Evolutionary conservation across 1,284 basidiomycete genomes (phyloP).

Genomic region (Trametes hirsuta): DNA sequence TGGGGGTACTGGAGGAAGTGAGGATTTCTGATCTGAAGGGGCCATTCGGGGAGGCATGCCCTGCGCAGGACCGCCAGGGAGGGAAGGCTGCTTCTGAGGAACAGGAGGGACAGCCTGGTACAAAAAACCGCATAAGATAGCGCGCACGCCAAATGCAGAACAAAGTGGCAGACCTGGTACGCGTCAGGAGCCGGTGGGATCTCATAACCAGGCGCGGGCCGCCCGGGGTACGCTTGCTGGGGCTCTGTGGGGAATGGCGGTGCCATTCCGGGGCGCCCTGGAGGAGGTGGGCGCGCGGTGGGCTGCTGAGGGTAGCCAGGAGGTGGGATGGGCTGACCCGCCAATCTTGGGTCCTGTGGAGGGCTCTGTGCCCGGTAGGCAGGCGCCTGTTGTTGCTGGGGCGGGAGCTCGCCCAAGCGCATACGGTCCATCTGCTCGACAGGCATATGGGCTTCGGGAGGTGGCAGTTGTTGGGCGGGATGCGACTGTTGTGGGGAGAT

Average conservation of each 20-base stretch:
- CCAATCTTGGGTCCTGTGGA: constrained; percentile 19
- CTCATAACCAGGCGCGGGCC: constrained; percentile 28
- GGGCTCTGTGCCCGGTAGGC: constrained; percentile 29
- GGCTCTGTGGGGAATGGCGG: constrained; percentile 36
- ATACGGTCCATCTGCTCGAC: constrained; percentile 52
- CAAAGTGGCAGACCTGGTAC: constrained; percentile 30
- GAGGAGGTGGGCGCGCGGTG: constrained; percentile 20
- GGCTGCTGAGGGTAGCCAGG: constrained; percentile 28
- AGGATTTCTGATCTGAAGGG: constrained; percentile 31
- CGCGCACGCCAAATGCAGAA: not conserved
- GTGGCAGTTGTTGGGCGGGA: constrained; percentile 23
- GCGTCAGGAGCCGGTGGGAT: constrained; percentile 26
- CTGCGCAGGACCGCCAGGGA: constrained; percentile 20
- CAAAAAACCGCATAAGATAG: not conserved
- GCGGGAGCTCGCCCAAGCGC: constrained; percentile 43
- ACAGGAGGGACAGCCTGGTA: constrained; percentile 26
- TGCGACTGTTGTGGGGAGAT: constrained; percentile 28
- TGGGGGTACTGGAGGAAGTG: constrained; percentile 25
- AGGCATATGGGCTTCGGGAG: constrained; percentile 26
- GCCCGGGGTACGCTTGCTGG: constrained; percentile 20
- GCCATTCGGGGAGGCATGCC: constrained; percentile 23
- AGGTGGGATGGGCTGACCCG: constrained; percentile 23
- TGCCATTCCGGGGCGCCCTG: constrained; percentile 25
- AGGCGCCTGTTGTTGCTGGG: constrained; percentile 31
- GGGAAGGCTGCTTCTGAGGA: constrained; percentile 41